phyloP scores from a whole-genome alignment of 768 basidiomycete species.

The Podaxis sp. region DNA sequence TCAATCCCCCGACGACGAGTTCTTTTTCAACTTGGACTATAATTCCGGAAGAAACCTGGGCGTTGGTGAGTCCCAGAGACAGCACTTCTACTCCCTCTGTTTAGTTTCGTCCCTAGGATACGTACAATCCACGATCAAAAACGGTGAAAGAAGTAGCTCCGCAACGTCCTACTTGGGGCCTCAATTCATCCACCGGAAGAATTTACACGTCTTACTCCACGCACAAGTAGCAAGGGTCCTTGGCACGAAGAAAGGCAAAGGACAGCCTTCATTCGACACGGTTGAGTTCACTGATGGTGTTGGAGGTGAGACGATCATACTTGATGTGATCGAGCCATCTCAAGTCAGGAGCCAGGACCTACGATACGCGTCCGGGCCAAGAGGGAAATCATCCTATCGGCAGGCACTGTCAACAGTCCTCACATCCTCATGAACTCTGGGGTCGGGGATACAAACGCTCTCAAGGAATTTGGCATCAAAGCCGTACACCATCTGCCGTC shows the following conservation, averaged over 20 bases:
- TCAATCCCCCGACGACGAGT: slow-evolving; percentile 14
- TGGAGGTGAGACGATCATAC: neutral
- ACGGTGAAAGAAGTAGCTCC: slow-evolving; percentile 29
- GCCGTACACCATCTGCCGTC: slow-evolving; percentile 31
- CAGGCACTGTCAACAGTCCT: slow-evolving; percentile 35
- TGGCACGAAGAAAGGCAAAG: slow-evolving; percentile 18
- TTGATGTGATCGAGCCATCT: neutral
- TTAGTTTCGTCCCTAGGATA: slow-evolving; percentile 25
- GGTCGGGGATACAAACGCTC: slow-evolving; percentile 30
- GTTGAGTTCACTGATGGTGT: slow-evolving; percentile 23
- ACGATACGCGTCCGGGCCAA: slow-evolving; percentile 19
- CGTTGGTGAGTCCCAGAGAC: slow-evolving; percentile 24
- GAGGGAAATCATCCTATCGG: slow-evolving; percentile 40
- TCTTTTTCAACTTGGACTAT: slow-evolving; percentile 15
- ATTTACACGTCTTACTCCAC: slow-evolving; percentile 32
- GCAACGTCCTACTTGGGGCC: slow-evolving; percentile 32
- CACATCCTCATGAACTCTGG: slow-evolving; percentile 34
- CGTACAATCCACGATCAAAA: slow-evolving; percentile 27
- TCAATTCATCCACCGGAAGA: slow-evolving; percentile 24
- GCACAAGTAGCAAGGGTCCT: slow-evolving; percentile 27
- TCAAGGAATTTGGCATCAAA: slow-evolving; percentile 24
- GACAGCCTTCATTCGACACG: slow-evolving; percentile 21
- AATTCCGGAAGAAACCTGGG: slow-evolving; percentile 17
- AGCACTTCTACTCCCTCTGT: slow-evolving; percentile 29
- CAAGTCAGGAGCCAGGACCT: neutral